These are phyloP conservation scores for Saccharomyces hybrid DNA, from an alignment of 1,139 yeast species.

Conservation along the genomic window DNA sequence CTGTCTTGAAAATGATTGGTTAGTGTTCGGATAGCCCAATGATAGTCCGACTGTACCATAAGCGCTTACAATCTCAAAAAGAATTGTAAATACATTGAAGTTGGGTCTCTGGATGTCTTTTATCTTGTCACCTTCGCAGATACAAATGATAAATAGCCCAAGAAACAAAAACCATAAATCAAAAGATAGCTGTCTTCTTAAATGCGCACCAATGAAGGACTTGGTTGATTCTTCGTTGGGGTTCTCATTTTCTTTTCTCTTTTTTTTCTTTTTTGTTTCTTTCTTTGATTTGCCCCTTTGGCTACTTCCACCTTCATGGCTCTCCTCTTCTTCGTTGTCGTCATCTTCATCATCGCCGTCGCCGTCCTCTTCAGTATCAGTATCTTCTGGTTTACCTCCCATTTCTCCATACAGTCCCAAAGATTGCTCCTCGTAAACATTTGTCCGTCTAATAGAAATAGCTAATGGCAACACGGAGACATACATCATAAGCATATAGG, in stretches of 20 bases:
- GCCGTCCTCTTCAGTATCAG: constrained; percentile 9
- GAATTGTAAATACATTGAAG: constrained; percentile 61
- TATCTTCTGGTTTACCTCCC: constrained; percentile 26
- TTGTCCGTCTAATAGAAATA: constrained; percentile 89
- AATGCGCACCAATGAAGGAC: constrained; percentile 76
- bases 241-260: constrained; percentile 3
- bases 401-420: constrained; percentile 67
- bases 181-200: constrained; percentile 83
- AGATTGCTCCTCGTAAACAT: constrained; percentile 95
- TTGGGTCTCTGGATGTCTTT: constrained; percentile 37
- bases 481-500: constrained; percentile 26
- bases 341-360: constrained; percentile 8
- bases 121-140: constrained; percentile 68
- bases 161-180: constrained; percentile 91
- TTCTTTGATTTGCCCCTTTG: constrained; percentile 2
- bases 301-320: constrained; percentile 5
- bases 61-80: constrained; percentile 54
- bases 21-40: constrained; percentile 63
- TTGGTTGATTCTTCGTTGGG: constrained; percentile 22
- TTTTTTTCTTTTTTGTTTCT: constrained; percentile 3
- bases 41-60: constrained; percentile 80
- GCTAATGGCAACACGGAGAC: constrained; percentile 94
- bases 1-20: constrained; percentile 65
- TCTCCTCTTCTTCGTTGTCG: constrained; percentile 30
- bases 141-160: constrained; percentile 78